Evolutionary conservation across 2,329 filamentous ascomycete species (phyloP).

Genomic region (Pezicula rhizophila): DNA sequence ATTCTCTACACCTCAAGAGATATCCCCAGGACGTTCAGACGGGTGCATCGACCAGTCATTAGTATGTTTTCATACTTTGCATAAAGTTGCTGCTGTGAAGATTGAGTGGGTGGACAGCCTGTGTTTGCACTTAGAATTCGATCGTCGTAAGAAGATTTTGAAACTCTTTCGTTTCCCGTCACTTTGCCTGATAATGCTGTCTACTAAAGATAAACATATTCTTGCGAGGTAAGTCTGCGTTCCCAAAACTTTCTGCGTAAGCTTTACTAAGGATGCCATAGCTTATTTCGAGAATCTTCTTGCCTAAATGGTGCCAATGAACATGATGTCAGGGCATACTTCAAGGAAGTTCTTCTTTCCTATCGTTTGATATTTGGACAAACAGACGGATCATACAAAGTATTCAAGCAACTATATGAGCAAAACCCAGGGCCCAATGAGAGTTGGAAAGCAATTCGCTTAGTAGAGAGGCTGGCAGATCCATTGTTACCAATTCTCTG

Average conservation of each 20-base stretch:
- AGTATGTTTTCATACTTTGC: constrained; percentile 4
- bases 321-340: constrained; percentile 4
- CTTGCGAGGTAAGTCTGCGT: not conserved
- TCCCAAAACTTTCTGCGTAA: not conserved
- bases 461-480: constrained; percentile 3
- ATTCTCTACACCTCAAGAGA: no score
- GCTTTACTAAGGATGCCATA: not conserved
- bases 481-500: constrained; percentile 9
- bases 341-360: constrained; percentile 14
- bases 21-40: not conserved
- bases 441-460: no score
- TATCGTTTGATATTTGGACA: constrained; percentile 19
- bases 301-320: not conserved
- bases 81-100: constrained; percentile 5
- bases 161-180: constrained; percentile 13
- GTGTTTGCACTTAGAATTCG: constrained; percentile 10
- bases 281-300: not conserved
- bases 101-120: constrained; percentile 10
- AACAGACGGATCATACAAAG: constrained; percentile 6
- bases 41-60: not conserved
- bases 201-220: not conserved
- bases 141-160: constrained; percentile 6
- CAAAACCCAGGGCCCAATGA: no score
- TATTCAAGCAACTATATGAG: constrained; percentile 1
- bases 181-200: not conserved